phyloP scores from a whole-genome alignment of 768 basidiomycete species.

The Pisolithus marmoratus region DNA sequence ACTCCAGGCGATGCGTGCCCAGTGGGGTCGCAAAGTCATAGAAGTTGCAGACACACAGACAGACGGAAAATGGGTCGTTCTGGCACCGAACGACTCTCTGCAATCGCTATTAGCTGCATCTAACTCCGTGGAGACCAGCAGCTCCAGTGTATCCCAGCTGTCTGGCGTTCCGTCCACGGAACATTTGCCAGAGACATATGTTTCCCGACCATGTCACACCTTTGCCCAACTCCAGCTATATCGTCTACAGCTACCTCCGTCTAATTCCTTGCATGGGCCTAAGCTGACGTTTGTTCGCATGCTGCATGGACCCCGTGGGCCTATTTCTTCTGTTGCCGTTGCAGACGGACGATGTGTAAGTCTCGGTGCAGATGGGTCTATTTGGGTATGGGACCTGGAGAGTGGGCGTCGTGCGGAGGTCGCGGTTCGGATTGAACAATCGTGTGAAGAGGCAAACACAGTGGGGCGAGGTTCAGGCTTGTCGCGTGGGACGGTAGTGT shows the following conservation, averaged over 20 bases:
- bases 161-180: conserved; percentile 3
- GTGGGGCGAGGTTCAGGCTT: neutral
- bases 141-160: conserved; percentile 21
- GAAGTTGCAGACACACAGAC: conserved; percentile 71
- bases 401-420: conserved; percentile 37
- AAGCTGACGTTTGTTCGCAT: conserved; percentile 69
- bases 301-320: conserved; percentile 63
- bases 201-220: conserved; percentile 37
- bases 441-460: conserved; percentile 12
- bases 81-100: conserved; percentile 53
- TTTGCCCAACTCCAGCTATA: conserved; percentile 66
- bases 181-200: conserved; percentile 11
- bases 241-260: conserved; percentile 57
- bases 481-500: conserved; percentile 45
- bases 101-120: conserved; percentile 12
- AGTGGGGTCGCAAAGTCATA: conserved; percentile 72
- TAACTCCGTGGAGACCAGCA: neutral
- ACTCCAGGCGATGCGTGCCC: conserved; percentile 58
- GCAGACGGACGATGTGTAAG: conserved; percentile 83
- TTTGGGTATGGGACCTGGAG: conserved; percentile 89
- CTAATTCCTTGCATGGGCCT: conserved; percentile 46
- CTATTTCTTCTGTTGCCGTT: conserved; percentile 61
- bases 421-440: conserved; percentile 28
- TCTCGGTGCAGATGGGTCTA: conserved; percentile 60
- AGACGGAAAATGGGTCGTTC: conserved; percentile 81